Percentiles rank a stretch among this genome's conserved stretches.
Evolutionary conservation across 345 rosid genomes (phyloP).

Genomic region (Euphorbia tirucalli): DNA sequence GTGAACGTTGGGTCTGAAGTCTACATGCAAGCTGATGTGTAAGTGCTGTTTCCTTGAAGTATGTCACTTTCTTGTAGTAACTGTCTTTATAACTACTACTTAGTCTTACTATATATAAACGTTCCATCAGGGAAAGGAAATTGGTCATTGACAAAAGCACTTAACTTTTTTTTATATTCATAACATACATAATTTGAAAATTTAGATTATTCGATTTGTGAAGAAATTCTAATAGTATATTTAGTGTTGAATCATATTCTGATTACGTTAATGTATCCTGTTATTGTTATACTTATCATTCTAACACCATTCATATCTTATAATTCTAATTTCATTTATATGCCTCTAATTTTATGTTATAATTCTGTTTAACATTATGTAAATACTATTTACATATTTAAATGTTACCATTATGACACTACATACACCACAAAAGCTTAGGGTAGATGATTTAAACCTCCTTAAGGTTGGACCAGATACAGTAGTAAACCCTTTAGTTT

Average conservation of each 20-base stretch:
- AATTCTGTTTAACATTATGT: too few species aligned
- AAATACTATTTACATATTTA: too few species aligned
- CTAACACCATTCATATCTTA: too few species aligned
- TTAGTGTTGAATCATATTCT: background rate
- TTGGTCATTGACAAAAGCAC: background rate
- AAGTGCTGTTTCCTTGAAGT: constrained; percentile 32
- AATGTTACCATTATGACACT: too few species aligned
- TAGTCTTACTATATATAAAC: background rate
- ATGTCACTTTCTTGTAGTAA: background rate
- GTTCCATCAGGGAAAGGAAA: background rate
- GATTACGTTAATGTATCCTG: background rate
- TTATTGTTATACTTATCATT: background rate
- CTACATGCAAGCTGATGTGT: constrained; percentile 94
- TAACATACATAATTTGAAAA: too few species aligned
- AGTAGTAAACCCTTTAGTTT: too few species aligned
- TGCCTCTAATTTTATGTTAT: too few species aligned
- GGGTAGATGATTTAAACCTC: too few species aligned
- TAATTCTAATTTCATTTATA: too few species aligned
- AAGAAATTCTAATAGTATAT: background rate
- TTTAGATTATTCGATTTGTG: background rate
- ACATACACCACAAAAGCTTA: too few species aligned
- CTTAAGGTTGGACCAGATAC: too few species aligned
- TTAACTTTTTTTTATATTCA: background rate
- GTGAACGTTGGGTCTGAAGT: constrained; percentile 98
- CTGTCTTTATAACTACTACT: background rate